Evolutionary conservation across 2,329 filamentous ascomycete genomes (phyloP).

Genomic region (Simplicillium aogashimaense): DNA sequence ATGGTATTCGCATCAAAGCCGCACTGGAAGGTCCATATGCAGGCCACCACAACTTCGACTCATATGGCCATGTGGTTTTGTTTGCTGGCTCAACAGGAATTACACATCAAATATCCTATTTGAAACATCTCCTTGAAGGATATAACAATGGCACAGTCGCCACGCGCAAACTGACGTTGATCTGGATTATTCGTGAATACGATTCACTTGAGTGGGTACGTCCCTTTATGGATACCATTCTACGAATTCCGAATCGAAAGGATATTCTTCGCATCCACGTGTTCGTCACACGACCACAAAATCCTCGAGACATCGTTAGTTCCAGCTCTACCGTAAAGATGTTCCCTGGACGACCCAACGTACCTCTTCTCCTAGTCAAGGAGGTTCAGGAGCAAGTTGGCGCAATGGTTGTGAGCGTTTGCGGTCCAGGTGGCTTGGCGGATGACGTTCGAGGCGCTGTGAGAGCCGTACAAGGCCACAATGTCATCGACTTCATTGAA

Average conservation of each 20-base stretch:
- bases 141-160: slow-evolving; percentile 64
- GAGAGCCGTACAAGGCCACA: slow-evolving; percentile 50
- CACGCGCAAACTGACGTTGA: slow-evolving; percentile 68
- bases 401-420: slow-evolving; percentile 79
- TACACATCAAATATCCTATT: slow-evolving; percentile 85
- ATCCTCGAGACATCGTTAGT: slow-evolving; percentile 70
- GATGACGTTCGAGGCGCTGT: slow-evolving; percentile 67
- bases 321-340: slow-evolving; percentile 77
- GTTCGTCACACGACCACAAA: slow-evolving; percentile 82
- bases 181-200: slow-evolving; percentile 88
- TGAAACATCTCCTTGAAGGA: slow-evolving; percentile 65
- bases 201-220: slow-evolving; percentile 90
- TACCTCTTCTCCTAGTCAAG: slow-evolving; percentile 66
- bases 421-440: slow-evolving; percentile 63
- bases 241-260: slow-evolving; percentile 69
- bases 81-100: slow-evolving; percentile 92
- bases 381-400: slow-evolving; percentile 77
- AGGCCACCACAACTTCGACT: slow-evolving; percentile 74
- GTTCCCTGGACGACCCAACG: slow-evolving; percentile 81
- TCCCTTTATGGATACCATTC: slow-evolving; percentile 68
- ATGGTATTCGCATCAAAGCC: slow-evolving; percentile 54
- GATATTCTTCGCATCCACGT: slow-evolving; percentile 80
- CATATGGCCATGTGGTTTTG: slow-evolving; percentile 84
- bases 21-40: slow-evolving; percentile 86
- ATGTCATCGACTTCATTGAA: slow-evolving; percentile 64